Conservation (phyloP, 2,329 filamentous ascomycete species). For the Beauveria sp. region DNA sequence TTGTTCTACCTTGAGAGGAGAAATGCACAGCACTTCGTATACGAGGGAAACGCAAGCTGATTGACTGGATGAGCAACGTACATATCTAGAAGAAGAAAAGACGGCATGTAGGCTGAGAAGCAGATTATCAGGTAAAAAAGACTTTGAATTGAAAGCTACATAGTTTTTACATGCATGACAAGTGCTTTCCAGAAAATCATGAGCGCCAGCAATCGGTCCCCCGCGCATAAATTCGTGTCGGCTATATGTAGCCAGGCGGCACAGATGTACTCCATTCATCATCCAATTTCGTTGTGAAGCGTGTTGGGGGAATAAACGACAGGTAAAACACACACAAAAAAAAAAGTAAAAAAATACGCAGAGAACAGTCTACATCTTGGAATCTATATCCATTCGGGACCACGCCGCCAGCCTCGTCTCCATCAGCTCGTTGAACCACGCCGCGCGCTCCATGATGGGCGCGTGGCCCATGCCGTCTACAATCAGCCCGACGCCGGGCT, state of each 20-base stretch:
- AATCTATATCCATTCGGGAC: conserved; percentile 30
- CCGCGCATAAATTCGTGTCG: background rate
- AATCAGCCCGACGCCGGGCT: conserved; percentile 53
- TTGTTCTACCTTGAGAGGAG: conserved; percentile 59
- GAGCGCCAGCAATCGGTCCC: background rate
- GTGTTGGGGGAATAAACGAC: background rate
- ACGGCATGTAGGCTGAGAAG: background rate
- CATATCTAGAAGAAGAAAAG: background rate
- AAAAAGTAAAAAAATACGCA: background rate
- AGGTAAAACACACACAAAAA: background rate
- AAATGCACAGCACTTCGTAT: too few species aligned
- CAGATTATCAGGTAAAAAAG: background rate
- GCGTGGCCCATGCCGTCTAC: conserved; percentile 71
- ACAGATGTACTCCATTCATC: background rate
- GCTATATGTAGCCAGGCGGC: background rate
- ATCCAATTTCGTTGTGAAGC: background rate
- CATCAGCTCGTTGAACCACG: conserved; percentile 60
- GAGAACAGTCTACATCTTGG: background rate
- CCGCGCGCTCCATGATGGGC: conserved; percentile 60
- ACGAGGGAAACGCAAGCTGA: conserved; percentile 11
- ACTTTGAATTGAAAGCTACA: conserved; percentile 3
- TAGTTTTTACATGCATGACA: background rate
- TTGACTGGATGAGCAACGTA: background rate
- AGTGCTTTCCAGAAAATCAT: background rate
- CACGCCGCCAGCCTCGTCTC: conserved; percentile 48